A percentile compares a stretch with the other conserved stretches of the same genome.
Conservation (phyloP, 2,329 filamentous ascomycete genomes). For the Fusarium agapanthi region DNA sequence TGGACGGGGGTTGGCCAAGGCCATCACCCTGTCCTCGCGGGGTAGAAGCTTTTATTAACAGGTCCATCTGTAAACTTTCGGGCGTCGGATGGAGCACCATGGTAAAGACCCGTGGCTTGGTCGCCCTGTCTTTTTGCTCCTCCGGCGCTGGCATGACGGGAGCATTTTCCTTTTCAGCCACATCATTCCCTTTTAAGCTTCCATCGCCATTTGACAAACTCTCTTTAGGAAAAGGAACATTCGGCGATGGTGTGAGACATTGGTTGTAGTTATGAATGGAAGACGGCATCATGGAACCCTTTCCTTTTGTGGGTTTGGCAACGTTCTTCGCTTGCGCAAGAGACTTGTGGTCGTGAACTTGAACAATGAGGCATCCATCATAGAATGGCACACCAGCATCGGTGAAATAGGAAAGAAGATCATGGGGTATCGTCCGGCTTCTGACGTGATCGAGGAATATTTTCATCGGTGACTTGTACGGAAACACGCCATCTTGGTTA, state of each 20-base stretch:
- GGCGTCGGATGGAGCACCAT: slow-evolving; percentile 86
- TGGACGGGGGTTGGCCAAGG: slow-evolving; percentile 70
- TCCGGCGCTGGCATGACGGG: slow-evolving; percentile 62
- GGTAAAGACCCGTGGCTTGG: slow-evolving; percentile 73
- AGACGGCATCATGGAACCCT: slow-evolving; percentile 72
- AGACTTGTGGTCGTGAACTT: slow-evolving; percentile 88
- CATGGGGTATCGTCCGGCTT: slow-evolving; percentile 83
- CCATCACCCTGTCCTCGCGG: slow-evolving; percentile 59
- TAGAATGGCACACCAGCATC: slow-evolving; percentile 82
- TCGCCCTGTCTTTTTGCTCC: slow-evolving; percentile 45
- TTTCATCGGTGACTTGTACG: slow-evolving; percentile 92
- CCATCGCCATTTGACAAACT: slow-evolving; percentile 50
- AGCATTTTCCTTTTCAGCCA: slow-evolving; percentile 61
- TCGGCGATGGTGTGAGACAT: slow-evolving; percentile 89
- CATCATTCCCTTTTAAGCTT: slow-evolving; percentile 32
- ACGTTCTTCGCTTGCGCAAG: slow-evolving; percentile 68
- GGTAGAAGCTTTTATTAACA: slow-evolving; percentile 79
- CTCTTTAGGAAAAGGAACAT: slow-evolving; percentile 77
- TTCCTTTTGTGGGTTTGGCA: slow-evolving; percentile 58
- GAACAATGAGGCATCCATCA: slow-evolving; percentile 93
- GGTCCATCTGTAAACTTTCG: slow-evolving; percentile 77
- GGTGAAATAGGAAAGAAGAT: slow-evolving; percentile 82
- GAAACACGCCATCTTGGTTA: slow-evolving; percentile 90
- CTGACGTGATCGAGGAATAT: slow-evolving; percentile 80
- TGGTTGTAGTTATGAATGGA: slow-evolving; percentile 94